Percentiles rank a stretch among this genome's conserved stretches.
Conservation (phyloP, 1,284 basidiomycete genomes). For the Ceratobasidium sp. region DNA sequence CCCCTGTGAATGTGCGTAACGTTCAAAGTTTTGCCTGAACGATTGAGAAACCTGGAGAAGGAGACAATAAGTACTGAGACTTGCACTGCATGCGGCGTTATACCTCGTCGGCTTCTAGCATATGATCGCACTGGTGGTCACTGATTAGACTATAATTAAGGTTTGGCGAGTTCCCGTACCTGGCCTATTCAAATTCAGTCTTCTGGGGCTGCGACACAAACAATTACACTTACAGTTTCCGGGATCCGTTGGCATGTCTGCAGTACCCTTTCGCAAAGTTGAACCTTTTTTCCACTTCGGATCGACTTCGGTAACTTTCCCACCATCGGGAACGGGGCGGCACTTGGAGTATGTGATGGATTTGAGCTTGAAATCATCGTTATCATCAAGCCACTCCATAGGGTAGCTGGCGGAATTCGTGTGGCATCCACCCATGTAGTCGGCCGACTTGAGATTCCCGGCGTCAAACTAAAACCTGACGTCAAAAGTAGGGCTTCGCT, state of each 20-base stretch:
- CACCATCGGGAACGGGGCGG: constrained; percentile 1
- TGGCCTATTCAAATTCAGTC: neutral
- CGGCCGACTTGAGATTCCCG: neutral
- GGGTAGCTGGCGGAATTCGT: constrained; percentile 7
- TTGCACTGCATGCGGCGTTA: neutral
- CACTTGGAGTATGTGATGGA: constrained; percentile 9
- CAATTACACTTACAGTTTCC: neutral
- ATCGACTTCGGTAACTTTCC: neutral
- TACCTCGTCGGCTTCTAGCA: constrained; percentile 29
- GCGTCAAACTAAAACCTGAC: neutral
- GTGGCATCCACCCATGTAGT: constrained; percentile 14
- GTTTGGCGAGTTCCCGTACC: neutral
- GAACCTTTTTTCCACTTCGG: constrained; percentile 9
- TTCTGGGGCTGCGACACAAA: neutral
- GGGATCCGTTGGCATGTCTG: constrained; percentile 4
- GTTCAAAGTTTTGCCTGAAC: neutral
- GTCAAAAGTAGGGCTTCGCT: neutral
- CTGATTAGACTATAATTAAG: neutral
- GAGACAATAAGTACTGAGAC: neutral
- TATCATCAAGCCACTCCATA: constrained; percentile 1
- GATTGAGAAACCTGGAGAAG: neutral
- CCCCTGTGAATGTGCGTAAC: neutral
- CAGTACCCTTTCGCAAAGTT: neutral
- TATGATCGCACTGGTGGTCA: constrained; percentile 17
- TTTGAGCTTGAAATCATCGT: neutral